These are phyloP conservation scores for Rhizopogon vulgaris DNA, from an alignment of 768 basidiomycete genomes.

Conservation along the genomic window DNA sequence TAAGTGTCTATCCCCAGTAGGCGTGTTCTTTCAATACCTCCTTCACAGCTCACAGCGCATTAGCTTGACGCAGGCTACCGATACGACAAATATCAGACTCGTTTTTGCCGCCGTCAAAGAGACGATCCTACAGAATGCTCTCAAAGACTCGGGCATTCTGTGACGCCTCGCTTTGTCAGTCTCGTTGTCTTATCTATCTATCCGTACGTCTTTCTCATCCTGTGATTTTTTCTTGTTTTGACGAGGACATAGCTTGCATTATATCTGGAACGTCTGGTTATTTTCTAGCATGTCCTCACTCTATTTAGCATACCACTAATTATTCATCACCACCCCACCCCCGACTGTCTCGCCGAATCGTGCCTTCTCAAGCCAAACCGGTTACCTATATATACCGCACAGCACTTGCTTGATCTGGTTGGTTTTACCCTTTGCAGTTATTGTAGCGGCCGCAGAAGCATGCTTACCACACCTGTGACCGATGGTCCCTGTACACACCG, in stretches of 20 bases:
- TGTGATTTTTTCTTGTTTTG: slow-evolving; percentile 4
- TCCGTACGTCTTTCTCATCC: slow-evolving; percentile 12
- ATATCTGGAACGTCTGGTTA: slow-evolving; percentile 25
- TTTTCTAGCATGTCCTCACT: slow-evolving; percentile 16
- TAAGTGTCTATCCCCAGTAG: slow-evolving; percentile 90
- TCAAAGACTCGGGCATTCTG: slow-evolving; percentile 82
- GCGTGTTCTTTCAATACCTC: slow-evolving; percentile 19
- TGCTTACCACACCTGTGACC: neutral
- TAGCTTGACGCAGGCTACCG: slow-evolving; percentile 84
- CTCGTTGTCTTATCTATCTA: slow-evolving; percentile 14
- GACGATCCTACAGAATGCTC: slow-evolving; percentile 86
- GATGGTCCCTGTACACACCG: neutral
- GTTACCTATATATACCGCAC: neutral
- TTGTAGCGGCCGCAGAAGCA: neutral
- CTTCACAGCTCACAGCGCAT: neutral
- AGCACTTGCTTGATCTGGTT: neutral
- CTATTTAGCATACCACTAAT: slow-evolving; percentile 23
- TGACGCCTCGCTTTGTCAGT: slow-evolving; percentile 17
- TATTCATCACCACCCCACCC: slow-evolving; percentile 11
- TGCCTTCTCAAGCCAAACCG: neutral
- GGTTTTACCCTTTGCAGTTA: neutral
- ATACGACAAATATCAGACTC: slow-evolving; percentile 75
- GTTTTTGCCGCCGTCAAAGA: slow-evolving; percentile 90
- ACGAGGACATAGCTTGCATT: slow-evolving; percentile 16
- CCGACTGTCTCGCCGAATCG: neutral